Evolutionary conservation across 2,329 filamentous ascomycete species (phyloP).

Genomic region (Daldinia sp.): DNA sequence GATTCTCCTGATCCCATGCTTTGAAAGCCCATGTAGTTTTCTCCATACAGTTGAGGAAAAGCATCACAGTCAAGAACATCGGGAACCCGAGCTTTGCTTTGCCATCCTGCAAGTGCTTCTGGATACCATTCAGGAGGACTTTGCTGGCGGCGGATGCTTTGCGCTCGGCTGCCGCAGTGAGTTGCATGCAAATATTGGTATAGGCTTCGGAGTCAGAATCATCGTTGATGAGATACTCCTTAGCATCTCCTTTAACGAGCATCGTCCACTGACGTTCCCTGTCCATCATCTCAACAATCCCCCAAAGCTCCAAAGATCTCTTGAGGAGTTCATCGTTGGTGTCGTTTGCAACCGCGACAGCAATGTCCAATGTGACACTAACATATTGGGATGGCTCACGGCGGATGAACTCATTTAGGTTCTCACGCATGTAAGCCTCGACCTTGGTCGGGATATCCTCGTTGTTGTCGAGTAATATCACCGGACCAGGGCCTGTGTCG

Average conservation of each 20-base stretch:
- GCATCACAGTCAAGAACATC: conserved; percentile 71
- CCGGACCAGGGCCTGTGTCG: conserved; percentile 48
- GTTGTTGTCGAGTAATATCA: conserved; percentile 71
- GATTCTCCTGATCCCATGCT: conserved; percentile 73
- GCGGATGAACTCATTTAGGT: conserved; percentile 68
- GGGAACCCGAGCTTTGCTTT: conserved; percentile 70
- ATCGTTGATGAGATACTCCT: conserved; percentile 63
- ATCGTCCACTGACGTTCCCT: conserved; percentile 73
- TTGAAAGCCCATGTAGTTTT: conserved; percentile 78
- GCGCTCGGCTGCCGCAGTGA: conserved; percentile 73
- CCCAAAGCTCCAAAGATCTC: conserved; percentile 73
- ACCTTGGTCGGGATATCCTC: conserved; percentile 71
- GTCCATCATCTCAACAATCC: conserved; percentile 73
- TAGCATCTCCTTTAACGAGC: conserved; percentile 57
- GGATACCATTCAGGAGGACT: conserved; percentile 69
- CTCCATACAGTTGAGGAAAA: conserved; percentile 74
- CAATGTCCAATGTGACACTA: conserved; percentile 67
- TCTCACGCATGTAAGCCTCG: conserved; percentile 70
- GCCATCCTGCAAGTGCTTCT: conserved; percentile 71
- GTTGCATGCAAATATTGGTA: conserved; percentile 72
- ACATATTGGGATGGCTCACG: conserved; percentile 72
- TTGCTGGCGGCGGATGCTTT: conserved; percentile 72
- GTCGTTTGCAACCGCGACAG: conserved; percentile 59
- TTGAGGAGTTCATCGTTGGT: conserved; percentile 67
- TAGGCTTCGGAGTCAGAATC: conserved; percentile 68